Evolutionary conservation across 148 eudicot species (phyloP).

Genomic region (Heliamphora exappendiculata): DNA sequence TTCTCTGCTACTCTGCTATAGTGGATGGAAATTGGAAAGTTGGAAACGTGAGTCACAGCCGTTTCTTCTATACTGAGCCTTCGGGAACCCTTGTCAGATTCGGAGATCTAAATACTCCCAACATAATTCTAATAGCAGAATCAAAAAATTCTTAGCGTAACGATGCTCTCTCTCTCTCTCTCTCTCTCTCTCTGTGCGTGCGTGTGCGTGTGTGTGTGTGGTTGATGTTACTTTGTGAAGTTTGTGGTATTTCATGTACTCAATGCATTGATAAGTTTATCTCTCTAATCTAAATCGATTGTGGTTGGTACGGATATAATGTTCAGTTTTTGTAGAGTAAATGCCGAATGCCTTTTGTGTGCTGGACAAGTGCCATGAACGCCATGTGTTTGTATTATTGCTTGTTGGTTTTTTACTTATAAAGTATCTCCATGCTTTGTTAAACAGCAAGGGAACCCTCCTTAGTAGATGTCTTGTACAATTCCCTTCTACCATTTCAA

Average conservation of each 20-base stretch:
- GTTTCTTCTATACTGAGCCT: not conserved
- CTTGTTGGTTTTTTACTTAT: constrained; percentile 1
- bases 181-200: not conserved
- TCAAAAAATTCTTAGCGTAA: not conserved
- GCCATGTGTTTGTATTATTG: constrained; percentile 19
- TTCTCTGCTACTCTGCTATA: not conserved
- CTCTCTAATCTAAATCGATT: not conserved
- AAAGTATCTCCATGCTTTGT: not conserved
- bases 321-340: not conserved
- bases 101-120: not conserved
- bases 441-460: too few relatives aligned
- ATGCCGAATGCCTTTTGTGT: not conserved
- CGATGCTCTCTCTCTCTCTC: not conserved
- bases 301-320: not conserved
- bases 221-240: not conserved
- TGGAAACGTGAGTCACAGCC: too few relatives aligned
- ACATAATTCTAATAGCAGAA: not conserved
- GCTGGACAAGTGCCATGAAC: not conserved
- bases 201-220: too few relatives aligned
- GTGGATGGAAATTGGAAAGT: not conserved
- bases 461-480: not conserved
- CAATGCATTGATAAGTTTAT: not conserved
- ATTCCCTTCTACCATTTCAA: not conserved
- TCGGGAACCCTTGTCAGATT: not conserved
- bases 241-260: not conserved